These are phyloP conservation scores for Camelina laxa DNA, from an alignment of 345 rosid species.

Conservation along the genomic window DNA sequence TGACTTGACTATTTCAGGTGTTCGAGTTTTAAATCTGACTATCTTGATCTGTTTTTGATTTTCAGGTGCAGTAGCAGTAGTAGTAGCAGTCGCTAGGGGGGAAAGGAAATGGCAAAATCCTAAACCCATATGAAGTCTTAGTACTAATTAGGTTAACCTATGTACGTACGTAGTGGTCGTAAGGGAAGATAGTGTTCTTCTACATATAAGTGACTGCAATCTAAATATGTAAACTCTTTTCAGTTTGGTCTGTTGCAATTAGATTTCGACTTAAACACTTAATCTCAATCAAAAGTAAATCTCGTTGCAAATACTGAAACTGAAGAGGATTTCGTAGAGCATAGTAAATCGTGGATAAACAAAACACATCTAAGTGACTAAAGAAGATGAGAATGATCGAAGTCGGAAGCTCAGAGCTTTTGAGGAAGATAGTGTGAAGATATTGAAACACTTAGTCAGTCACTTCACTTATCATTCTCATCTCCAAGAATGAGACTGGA, in stretches of 20 bases:
- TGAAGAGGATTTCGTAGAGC: background rate
- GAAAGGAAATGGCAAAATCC: conserved; percentile 6
- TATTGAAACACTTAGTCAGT: conserved; percentile 37
- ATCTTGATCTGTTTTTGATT: conserved; percentile 17
- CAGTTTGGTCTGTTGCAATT: conserved; percentile 12
- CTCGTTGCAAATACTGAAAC: background rate
- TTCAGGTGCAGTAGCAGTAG: conserved; percentile 7
- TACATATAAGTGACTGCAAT: background rate
- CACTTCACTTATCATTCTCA: conserved; percentile 83
- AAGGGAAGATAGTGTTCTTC: background rate
- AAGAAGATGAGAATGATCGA: background rate
- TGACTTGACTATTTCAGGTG: background rate
- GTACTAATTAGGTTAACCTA: conserved; percentile 12
- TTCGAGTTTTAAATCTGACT: background rate
- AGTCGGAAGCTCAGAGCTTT: background rate
- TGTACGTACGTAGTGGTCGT: conserved; percentile 10
- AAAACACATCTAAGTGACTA: background rate
- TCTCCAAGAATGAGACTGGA: conserved; percentile 96
- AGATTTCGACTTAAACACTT: background rate
- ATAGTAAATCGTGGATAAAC: background rate
- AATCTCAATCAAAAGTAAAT: background rate
- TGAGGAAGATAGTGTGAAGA: background rate
- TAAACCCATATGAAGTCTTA: background rate
- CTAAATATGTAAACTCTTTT: background rate
- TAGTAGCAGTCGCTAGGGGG: background rate